These are phyloP conservation scores for Acorus calamus DNA, from an alignment of 106 monocot species.

Conservation along the genomic window DNA sequence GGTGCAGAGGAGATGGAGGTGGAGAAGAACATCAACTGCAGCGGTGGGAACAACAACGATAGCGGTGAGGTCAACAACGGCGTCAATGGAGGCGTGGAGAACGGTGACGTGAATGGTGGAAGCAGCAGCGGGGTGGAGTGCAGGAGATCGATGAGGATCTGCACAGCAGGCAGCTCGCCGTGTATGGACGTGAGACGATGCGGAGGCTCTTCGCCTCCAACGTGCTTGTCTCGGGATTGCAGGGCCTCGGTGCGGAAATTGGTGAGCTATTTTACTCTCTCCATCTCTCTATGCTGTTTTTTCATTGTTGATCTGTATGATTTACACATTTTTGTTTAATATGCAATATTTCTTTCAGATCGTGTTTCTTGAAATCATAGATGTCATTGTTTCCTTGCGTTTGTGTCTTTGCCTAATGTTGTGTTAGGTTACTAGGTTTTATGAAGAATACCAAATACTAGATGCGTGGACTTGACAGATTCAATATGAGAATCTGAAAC, in stretches of 20 bases:
- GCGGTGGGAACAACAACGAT: neutral
- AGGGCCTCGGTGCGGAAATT: constrained; percentile 77
- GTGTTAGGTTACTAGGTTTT: too few species aligned
- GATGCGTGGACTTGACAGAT: too few species aligned
- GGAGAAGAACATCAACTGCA: constrained; percentile 19
- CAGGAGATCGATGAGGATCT: constrained; percentile 81
- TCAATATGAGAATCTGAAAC: too few species aligned
- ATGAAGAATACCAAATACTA: too few species aligned
- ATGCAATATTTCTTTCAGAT: too few species aligned
- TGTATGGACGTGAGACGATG: constrained; percentile 81
- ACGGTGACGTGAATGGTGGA: constrained; percentile 13
- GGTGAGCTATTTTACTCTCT: constrained; percentile 17
- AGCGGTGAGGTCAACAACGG: neutral
- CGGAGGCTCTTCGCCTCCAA: constrained; percentile 57
- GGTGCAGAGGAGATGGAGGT: constrained; percentile 9
- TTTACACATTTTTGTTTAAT: too few species aligned
- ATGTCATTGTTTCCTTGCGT: too few species aligned
- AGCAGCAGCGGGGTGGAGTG: constrained; percentile 12
- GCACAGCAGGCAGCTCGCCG: constrained; percentile 78
- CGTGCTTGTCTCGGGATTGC: constrained; percentile 59
- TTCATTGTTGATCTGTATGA: too few species aligned
- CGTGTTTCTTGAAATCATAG: too few species aligned
- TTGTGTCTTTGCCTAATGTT: too few species aligned
- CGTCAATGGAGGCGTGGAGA: constrained; percentile 6
- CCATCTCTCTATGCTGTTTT: too few species aligned